Evolutionary conservation across 331 rosid genomes (phyloP).

Genomic region (Quercus tomentella): DNA sequence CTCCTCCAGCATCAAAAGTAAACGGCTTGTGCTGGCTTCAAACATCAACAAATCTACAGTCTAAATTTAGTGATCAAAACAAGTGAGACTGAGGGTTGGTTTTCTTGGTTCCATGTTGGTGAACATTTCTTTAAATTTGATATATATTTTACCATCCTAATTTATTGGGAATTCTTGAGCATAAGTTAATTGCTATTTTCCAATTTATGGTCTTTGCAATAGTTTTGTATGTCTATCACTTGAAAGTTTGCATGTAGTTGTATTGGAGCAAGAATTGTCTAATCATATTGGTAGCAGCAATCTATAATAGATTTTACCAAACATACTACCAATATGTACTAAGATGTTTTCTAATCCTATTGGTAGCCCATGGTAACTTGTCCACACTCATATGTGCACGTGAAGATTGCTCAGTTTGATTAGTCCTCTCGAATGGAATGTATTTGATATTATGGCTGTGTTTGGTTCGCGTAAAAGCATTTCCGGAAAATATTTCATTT

Average conservation of each 20-base stretch:
- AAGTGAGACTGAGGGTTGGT: background rate
- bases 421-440: background rate
- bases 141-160: background rate
- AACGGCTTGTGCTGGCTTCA: background rate
- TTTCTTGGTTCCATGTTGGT: background rate
- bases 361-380: no score
- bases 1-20: slow-evolving; percentile 48
- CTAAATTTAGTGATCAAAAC: background rate
- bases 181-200: background rate
- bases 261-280: background rate
- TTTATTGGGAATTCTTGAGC: background rate
- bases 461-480: no score
- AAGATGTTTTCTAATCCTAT: background rate
- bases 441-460: no score
- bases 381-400: background rate
- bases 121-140: background rate
- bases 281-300: background rate
- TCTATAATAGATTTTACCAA: no score
- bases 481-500: no score
- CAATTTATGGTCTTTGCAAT: background rate
- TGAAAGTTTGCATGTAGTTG: no score
- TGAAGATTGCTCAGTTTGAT: background rate
- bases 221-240: background rate
- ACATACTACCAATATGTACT: background rate
- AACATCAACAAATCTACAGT: background rate